Evolutionary conservation across 768 basidiomycete genomes (phyloP).

Genomic region (Cystofilobasidium bisporidii): DNA sequence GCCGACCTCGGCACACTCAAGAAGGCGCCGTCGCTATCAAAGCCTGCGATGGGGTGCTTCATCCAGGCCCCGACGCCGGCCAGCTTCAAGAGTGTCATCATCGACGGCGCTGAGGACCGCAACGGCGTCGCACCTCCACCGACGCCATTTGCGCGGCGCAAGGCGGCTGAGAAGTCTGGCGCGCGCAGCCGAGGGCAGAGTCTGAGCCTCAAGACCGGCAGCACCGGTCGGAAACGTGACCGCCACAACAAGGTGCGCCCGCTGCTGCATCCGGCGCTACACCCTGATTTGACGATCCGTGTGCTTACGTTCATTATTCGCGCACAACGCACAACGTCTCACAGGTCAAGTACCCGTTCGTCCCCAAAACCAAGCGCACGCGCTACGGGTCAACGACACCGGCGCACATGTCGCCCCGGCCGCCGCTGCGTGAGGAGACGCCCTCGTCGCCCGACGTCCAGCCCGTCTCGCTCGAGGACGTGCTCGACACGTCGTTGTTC

Average conservation of each 20-base stretch:
- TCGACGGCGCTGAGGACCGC: slow-evolving; percentile 11
- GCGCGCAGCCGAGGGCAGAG: neutral
- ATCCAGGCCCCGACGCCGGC: slow-evolving; percentile 4
- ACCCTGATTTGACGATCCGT: no score
- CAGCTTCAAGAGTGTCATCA: slow-evolving; percentile 16
- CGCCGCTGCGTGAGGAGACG: slow-evolving; percentile 19
- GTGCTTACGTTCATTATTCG: no score
- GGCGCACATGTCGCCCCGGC: neutral
- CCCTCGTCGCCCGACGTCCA: slow-evolving; percentile 24
- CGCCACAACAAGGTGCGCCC: neutral
- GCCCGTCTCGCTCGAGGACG: slow-evolving; percentile 24
- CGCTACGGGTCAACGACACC: slow-evolving; percentile 18
- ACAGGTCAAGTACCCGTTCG: slow-evolving; percentile 17
- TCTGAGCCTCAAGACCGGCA: neutral
- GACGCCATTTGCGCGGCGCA: slow-evolving; percentile 19
- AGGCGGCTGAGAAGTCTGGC: slow-evolving; percentile 4
- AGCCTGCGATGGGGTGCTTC: neutral
- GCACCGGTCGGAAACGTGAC: slow-evolving; percentile 4
- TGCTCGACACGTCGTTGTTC: slow-evolving; percentile 19
- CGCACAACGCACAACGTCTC: no score
- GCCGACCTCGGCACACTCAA: neutral
- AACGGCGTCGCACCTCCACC: slow-evolving; percentile 7
- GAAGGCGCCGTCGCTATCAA: neutral
- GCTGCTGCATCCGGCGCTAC: no score
- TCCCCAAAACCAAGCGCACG: slow-evolving; percentile 17